Base-by-base conservation (phyloP, 192 early-diverging fungal genomes). In the Backusella tuberculispora region DNA sequence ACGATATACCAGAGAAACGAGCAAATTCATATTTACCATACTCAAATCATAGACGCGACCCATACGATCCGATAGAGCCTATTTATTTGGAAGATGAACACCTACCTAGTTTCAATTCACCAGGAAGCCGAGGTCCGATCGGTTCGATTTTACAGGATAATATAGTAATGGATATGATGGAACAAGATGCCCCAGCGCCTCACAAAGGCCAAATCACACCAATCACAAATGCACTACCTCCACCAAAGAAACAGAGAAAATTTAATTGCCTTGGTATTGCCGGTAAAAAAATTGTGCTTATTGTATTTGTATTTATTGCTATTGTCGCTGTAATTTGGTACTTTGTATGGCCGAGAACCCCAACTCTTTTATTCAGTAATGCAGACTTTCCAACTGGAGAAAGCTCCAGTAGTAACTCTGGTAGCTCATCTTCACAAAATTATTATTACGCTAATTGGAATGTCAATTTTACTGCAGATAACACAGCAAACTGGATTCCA, bases 261-360 rank as follows among this genome's bases (percentile, higher is more conserved):
- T 68, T 24, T n/a, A 6, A 26, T 10, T 48, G 56, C 29, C 45
- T 69, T 34, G 50, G 53, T 19, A 72, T 63, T 7, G 40, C 60
- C 46, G 63, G 64, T 19, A 64, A 70, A 17, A 72, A 76, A 47
- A 15, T 47, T 4, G 0, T 71, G 17, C 38, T 66, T 17, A 34
- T 66, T 17, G 50, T 45, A 44, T 71, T 75, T 76, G 42, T 40
- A 0, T 65, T 76, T n/a, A 50, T 76, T 50, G 45, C 72, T 12
- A 12, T 76, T 17, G 47, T 76, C 13, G 75, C 38, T 19, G 34
- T 80, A 13, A 41, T 76, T 44, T 73, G 74, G 69, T 80, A 70
- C 29, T 74, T 80, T 74, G 79, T 80, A 44, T 80, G 79, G 71
- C 79, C 79, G 0, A 71, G 79, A 21, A 46, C 40, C 6, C 74